Evolutionary conservation across 108 stramenopile species (phyloP).

Genomic region (Cyclotella choctawhatcheeana): DNA sequence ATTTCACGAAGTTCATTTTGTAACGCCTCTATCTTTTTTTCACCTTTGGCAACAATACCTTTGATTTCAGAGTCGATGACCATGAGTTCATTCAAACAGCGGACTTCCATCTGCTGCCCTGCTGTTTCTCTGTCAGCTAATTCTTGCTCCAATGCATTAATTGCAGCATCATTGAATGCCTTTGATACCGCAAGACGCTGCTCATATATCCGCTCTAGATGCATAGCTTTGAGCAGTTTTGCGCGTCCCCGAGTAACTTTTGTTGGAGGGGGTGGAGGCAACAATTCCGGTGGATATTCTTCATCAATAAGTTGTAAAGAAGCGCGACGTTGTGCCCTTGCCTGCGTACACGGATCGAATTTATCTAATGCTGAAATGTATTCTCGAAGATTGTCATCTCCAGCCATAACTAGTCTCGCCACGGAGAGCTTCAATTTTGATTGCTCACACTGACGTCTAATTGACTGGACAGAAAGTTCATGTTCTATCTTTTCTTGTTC

Average conservation of each 20-base stretch:
- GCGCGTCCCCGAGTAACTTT: slow-evolving; percentile 46
- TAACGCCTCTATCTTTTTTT: slow-evolving; percentile 24
- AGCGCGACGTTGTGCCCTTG: slow-evolving; percentile 10
- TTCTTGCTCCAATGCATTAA: slow-evolving; percentile 55
- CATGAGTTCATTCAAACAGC: slow-evolving; percentile 54
- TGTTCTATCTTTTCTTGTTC: slow-evolving; percentile 44
- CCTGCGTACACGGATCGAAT: slow-evolving; percentile 17
- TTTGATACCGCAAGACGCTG: slow-evolving; percentile 47
- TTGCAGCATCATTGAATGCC: slow-evolving; percentile 54
- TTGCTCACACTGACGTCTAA: slow-evolving; percentile 53
- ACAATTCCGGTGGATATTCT: slow-evolving; percentile 6
- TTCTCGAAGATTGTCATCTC: slow-evolving; percentile 52
- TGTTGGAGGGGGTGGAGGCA: slow-evolving; percentile 36
- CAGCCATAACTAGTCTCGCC: slow-evolving; percentile 51
- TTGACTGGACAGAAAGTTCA: slow-evolving; percentile 39
- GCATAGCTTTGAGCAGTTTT: slow-evolving; percentile 46
- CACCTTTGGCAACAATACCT: slow-evolving; percentile 22
- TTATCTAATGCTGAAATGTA: slow-evolving; percentile 45
- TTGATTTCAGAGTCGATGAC: slow-evolving; percentile 43
- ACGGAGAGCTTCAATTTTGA: slow-evolving; percentile 44
- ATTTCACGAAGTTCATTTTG: slow-evolving; percentile 33
- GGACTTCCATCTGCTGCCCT: slow-evolving; percentile 49
- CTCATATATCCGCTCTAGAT: slow-evolving; percentile 44
- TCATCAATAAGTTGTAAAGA: slow-evolving; percentile 1
- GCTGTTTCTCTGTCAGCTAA: slow-evolving; percentile 41